A percentile compares a stretch with the other conserved stretches of the same genome.
phyloP scores from a whole-genome alignment of 2,329 filamentous ascomycete genomes.

The Pyrenophora graminea region DNA sequence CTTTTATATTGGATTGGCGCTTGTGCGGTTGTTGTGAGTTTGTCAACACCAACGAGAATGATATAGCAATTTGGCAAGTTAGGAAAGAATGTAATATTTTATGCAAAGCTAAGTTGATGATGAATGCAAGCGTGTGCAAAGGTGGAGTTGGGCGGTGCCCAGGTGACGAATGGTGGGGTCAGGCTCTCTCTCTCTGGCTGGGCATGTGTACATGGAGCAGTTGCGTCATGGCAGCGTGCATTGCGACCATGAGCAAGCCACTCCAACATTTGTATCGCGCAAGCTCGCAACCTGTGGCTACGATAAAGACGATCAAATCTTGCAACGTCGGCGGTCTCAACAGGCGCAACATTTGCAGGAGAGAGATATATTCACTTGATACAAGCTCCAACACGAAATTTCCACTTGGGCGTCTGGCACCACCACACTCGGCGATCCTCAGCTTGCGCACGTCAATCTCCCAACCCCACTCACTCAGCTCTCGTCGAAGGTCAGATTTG shows the following conservation, averaged over 20 bases:
- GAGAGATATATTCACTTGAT: not conserved
- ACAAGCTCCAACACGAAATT: not conserved
- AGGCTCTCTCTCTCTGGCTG: constrained; percentile 10
- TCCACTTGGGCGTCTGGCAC: not conserved
- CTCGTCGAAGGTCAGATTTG: not conserved
- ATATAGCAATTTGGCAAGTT: constrained; percentile 5
- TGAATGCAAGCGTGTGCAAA: no score
- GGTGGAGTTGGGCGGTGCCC: not conserved
- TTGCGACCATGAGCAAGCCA: constrained; percentile 20
- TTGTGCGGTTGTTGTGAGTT: constrained; percentile 11
- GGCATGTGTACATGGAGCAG: constrained; percentile 4
- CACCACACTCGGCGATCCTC: not conserved
- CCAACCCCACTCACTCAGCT: not conserved
- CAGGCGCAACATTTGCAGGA: not conserved
- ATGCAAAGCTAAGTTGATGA: no score
- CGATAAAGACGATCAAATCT: not conserved
- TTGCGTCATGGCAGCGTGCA: constrained; percentile 32
- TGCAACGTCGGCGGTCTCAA: no score
- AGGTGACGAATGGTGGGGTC: constrained; percentile 4
- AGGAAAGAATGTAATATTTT: no score
- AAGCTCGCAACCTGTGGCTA: not conserved
- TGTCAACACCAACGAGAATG: constrained; percentile 12
- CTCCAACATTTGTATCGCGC: constrained; percentile 9
- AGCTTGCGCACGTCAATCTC: not conserved
- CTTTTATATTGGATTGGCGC: constrained; percentile 4